These are phyloP conservation scores for Xylaria cubensis DNA, from an alignment of 495 filamentous ascomycete species.

Conservation along the genomic window DNA sequence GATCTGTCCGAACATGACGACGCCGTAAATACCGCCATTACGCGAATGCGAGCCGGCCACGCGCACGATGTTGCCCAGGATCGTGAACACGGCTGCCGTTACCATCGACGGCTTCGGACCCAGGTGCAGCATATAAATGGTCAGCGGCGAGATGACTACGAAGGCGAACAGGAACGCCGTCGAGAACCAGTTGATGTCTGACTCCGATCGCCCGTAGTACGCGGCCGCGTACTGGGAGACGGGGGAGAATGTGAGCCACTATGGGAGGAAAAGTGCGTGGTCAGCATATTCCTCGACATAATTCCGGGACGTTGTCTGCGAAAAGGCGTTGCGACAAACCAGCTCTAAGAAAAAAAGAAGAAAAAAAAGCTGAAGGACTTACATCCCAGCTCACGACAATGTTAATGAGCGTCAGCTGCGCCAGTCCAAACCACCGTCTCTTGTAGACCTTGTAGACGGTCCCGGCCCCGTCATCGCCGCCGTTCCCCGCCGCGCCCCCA, in stretches of 20 bases:
- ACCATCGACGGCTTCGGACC: constrained; percentile 83
- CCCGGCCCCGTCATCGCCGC: constrained; percentile 18
- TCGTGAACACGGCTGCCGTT: constrained; percentile 69
- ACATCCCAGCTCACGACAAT: constrained; percentile 96
- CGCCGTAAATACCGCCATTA: constrained; percentile 66
- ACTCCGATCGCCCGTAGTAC: constrained; percentile 78
- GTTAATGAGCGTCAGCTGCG: constrained; percentile 84
- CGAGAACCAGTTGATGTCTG: constrained; percentile 89
- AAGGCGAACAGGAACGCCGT: constrained; percentile 89
- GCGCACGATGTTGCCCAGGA: constrained; percentile 91
- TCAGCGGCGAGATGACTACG: constrained; percentile 71
- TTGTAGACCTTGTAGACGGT: constrained; percentile 80
- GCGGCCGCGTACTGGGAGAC: constrained; percentile 76
- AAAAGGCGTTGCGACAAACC: neutral
- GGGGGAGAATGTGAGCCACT: constrained; percentile 95
- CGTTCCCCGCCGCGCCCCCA: constrained; percentile 25
- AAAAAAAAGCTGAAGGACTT: constrained; percentile 47
- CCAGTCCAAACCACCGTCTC: constrained; percentile 86
- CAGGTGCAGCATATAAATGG: constrained; percentile 79
- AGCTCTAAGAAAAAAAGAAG: neutral
- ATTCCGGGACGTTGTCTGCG: neutral
- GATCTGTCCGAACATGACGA: constrained; percentile 95
- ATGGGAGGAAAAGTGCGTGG: neutral
- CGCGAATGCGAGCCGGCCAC: constrained; percentile 73
- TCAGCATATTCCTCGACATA: constrained; percentile 15